Evolutionary conservation across 768 basidiomycete species (phyloP), one percentile per base, ranked within the genome.

Genomic region (Cystobasidium tubakii): DNA sequence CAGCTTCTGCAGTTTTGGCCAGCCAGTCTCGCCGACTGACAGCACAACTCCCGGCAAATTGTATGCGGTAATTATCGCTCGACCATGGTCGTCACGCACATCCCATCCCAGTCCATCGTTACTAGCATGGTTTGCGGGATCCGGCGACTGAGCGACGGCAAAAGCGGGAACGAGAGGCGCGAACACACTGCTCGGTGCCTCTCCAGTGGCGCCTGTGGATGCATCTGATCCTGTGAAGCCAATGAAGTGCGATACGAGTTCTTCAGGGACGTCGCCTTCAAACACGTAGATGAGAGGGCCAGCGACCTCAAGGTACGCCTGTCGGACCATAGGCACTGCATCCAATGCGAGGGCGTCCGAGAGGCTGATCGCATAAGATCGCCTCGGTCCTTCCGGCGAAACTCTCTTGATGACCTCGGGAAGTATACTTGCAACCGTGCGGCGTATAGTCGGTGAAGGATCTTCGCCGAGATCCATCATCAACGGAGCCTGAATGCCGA

Each of bases 41-140:
- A 92, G 84, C 1, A 88, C 87, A 9, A 97, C 90, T 6, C 92
- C 94, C 27, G 95, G 95, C 79, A 90, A 90, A 82, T 96, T 92
- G 82, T 91, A 92, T 4, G 90, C 90, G 80, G 89, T 90, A 53
- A 91, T 87, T 25, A 91, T 83, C 0, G 89, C 86, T 13, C 91
- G 87, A 62, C 88, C 86, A 1, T 87, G 86, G 79, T 92, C 89
- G 44, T 85, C 75, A 3, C 63, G 23, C 15, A 74, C 34, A 3
- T 72, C 60, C 62, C 75, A 74, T 1, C 34, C 57, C 21, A 63
- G 60, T 33, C 63, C n/a, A 23, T 42, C 23, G 27, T 53, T 42
- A 73, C 75, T 12, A 33, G 60, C 67, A 65, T 73, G 1, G 29
- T 57, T 9, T 34, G 50, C 1, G 42, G 27, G 0, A 55, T 1